A percentile compares a stretch with the other conserved stretches of the same genome.
Conservation (phyloP, 306 rosid species). For the Cicer yamashitae region DNA sequence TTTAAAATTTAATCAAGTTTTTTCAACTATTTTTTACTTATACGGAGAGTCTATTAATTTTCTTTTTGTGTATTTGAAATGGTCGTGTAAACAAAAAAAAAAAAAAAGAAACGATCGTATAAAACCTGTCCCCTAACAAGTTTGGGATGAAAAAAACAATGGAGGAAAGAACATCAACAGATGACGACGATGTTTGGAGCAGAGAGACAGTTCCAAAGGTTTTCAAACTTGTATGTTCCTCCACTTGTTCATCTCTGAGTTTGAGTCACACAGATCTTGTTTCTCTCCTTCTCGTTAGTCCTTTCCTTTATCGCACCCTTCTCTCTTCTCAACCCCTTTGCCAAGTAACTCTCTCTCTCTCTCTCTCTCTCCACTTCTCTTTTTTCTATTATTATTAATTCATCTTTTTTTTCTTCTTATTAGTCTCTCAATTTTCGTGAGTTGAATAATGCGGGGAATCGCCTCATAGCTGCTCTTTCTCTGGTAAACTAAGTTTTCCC, state of each 20-base stretch:
- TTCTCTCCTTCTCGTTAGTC: conserved; percentile 68
- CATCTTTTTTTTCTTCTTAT: neutral
- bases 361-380: neutral
- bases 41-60: no score
- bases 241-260: conserved; percentile 46
- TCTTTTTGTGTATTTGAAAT: no score
- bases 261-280: conserved; percentile 59
- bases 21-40: no score
- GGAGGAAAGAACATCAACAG: conserved; percentile 45
- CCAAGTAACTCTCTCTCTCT: conserved; percentile 49
- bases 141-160: conserved; percentile 29
- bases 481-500: conserved; percentile 46
- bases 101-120: neutral
- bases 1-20: no score
- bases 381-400: neutral
- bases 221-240: conserved; percentile 59
- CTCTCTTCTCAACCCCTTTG: conserved; percentile 63
- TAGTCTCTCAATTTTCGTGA: conserved; percentile 72
- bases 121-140: neutral
- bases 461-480: conserved; percentile 71
- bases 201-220: conserved; percentile 75
- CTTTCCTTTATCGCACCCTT: conserved; percentile 66
- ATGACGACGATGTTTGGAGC: conserved; percentile 56
- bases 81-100: no score
- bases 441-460: conserved; percentile 69